Conservation (phyloP, 768 basidiomycete species). For the Mycena crocata region DNA sequence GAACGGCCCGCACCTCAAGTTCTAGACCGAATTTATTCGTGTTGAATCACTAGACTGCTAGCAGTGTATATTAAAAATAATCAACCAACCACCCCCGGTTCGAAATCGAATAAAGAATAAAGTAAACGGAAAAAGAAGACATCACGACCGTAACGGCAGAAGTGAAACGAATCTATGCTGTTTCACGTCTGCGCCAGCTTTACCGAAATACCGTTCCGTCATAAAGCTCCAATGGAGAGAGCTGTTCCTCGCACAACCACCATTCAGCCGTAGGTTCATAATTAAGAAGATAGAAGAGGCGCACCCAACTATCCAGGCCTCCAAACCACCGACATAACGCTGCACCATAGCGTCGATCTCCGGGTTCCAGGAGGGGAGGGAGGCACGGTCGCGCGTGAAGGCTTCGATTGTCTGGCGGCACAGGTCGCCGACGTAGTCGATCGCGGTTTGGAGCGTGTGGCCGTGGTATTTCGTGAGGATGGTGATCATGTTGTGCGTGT, state of each 20-base stretch:
- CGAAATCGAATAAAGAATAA: no score
- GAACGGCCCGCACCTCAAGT: no score
- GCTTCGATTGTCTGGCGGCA: conserved; percentile 66
- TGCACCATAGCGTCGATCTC: conserved; percentile 69
- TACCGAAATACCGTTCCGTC: conserved; percentile 76
- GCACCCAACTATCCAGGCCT: conserved; percentile 78
- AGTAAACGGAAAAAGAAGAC: no score
- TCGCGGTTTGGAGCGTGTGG: conserved; percentile 67
- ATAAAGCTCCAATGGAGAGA: conserved; percentile 80
- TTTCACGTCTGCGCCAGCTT: conserved; percentile 65
- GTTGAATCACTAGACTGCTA: no score
- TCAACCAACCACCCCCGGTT: no score
- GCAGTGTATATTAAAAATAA: no score
- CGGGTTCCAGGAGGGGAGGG: conserved; percentile 71
- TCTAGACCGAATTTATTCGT: no score
- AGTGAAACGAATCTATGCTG: conserved; percentile 63
- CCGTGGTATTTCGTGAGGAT: conserved; percentile 74
- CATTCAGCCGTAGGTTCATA: neutral
- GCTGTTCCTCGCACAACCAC: conserved; percentile 39
- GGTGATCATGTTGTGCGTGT: conserved; percentile 80
- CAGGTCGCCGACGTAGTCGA: conserved; percentile 73
- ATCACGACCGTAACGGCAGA: conserved; percentile 47
- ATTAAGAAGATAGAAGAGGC: conserved; percentile 24
- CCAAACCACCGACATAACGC: conserved; percentile 70
- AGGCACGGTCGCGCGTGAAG: conserved; percentile 59